Percentiles rank a stretch among this genome's conserved stretches.
Evolutionary conservation across 2,329 filamentous ascomycete genomes (phyloP).

Genomic region (Colletotrichum sp.): DNA sequence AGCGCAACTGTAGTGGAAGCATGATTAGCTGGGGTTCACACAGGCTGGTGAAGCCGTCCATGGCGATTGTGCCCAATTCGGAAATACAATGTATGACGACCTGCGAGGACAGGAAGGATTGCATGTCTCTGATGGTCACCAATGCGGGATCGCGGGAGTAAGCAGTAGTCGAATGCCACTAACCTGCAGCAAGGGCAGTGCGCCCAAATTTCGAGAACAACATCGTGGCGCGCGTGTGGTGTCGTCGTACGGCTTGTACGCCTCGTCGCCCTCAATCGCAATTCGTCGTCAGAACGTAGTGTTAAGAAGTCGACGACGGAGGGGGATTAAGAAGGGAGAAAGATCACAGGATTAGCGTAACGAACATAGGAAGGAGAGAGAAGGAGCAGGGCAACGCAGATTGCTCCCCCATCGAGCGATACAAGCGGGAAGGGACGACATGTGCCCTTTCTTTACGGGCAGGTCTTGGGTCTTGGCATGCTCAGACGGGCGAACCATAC

Average conservation of each 20-base stretch:
- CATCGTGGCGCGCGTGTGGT: constrained; percentile 3
- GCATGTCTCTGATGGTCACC: not conserved
- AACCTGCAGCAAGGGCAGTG: constrained; percentile 20
- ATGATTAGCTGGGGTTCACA: not conserved
- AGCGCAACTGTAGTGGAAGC: constrained; percentile 12
- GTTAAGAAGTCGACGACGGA: not conserved
- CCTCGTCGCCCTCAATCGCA: not conserved
- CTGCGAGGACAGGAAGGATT: not conserved
- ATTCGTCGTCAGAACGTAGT: not conserved
- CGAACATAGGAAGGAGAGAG: not conserved
- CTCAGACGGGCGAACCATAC: not conserved
- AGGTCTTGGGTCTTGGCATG: constrained; percentile 1
- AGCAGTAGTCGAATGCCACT: not conserved
- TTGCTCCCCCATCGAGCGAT: not conserved
- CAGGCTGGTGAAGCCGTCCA: not conserved
- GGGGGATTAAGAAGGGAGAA: not conserved
- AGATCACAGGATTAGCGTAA: not conserved
- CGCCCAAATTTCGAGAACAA: constrained; percentile 17
- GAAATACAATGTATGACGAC: not conserved
- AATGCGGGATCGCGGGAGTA: not conserved
- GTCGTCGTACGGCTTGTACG: not conserved
- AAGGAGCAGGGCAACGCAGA: not conserved
- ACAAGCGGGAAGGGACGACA: not conserved
- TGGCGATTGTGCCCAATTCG: not conserved
- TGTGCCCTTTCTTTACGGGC: not conserved